Evolutionary conservation across 352 stramenopile genomes (phyloP), one percentile per base, ranked within the genome.

Genomic region (Phytophthora pinifolia): DNA sequence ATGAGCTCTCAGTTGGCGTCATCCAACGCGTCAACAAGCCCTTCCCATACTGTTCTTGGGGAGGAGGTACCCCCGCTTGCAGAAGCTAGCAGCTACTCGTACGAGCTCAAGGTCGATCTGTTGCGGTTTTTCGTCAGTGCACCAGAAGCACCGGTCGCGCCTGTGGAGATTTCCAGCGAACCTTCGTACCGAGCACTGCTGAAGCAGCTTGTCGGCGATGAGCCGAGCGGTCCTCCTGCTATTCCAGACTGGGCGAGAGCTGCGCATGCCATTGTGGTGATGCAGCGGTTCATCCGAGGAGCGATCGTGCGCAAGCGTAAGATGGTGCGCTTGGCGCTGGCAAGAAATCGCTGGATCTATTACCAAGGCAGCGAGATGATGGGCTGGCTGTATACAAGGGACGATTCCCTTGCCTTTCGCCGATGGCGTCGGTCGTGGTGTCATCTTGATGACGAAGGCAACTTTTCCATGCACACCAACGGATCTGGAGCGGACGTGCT

Each of bases 361-460:
- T 83, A 78, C 45, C 53, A 80, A 73, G 67, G 70, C 3, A 75
- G 74, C 22, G 79, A 88, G 31, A 72, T 77, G 44, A 89, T 91
- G 74, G 83, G 86, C 2, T 96, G 86, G 86, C 54, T 96, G 27
- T 96, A 87, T 55, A 87, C 72, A 6, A 54, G 84, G 59, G 86
- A 94, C 36, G 83, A 94, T 34, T 88, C 79, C 12, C 73, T 96
- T 9, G 81, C 86, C 18, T 96, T 96, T 55, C 78, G 77, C 52
- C 72, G 86, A 20, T 96, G 86, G 86, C 76, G 81, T 45, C 77
- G 86, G 13, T 84, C 72, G 8, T 96, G 83, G 83, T 94, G 86
- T 45, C 81, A 89, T 39, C 46, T 94, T 1, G 79, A 92, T 35
- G 67, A 86, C 14, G 64, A 88, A 22, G 79, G 83, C 1, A 63